These are phyloP conservation scores for Silene latifolia DNA, from an alignment of 148 eudicot genomes.

Conservation along the genomic window DNA sequence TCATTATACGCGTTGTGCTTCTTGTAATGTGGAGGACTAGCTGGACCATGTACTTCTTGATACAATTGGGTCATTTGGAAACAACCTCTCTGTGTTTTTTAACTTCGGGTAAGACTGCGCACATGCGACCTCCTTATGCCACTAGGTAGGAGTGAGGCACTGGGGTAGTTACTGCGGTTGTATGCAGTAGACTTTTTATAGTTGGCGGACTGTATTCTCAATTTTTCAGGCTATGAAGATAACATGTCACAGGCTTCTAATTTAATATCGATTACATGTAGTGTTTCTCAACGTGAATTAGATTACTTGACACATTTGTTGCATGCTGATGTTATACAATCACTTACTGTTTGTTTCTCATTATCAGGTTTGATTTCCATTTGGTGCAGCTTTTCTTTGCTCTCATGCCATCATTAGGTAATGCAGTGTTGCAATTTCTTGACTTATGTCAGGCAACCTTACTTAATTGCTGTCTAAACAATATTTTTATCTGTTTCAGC, in stretches of 20 bases:
- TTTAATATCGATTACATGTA: neutral
- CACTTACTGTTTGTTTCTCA: slow-evolving; percentile 21
- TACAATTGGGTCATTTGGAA: neutral
- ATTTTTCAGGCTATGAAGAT: neutral
- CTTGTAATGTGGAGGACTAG: neutral
- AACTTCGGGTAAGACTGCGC: neutral
- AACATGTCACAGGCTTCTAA: neutral
- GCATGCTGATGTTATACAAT: slow-evolving; percentile 8
- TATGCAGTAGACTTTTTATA: neutral
- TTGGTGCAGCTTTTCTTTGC: slow-evolving; percentile 86
- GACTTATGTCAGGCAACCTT: slow-evolving; percentile 8
- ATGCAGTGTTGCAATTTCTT: slow-evolving; percentile 10
- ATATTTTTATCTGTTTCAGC: slow-evolving; percentile 52
- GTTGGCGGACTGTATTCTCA: neutral
- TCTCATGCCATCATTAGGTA: slow-evolving; percentile 91
- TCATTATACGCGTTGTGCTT: neutral
- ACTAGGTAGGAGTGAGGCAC: neutral
- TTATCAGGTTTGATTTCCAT: slow-evolving; percentile 82
- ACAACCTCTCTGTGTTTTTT: neutral
- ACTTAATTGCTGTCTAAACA: slow-evolving; percentile 24
- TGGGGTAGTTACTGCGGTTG: neutral
- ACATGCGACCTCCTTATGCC: neutral
- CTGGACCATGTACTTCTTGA: neutral
- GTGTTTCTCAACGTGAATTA: neutral
- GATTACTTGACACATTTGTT: neutral